Evolutionary conservation across 2,329 filamentous ascomycete species (phyloP).

Genomic region (Cadophora malorum): DNA sequence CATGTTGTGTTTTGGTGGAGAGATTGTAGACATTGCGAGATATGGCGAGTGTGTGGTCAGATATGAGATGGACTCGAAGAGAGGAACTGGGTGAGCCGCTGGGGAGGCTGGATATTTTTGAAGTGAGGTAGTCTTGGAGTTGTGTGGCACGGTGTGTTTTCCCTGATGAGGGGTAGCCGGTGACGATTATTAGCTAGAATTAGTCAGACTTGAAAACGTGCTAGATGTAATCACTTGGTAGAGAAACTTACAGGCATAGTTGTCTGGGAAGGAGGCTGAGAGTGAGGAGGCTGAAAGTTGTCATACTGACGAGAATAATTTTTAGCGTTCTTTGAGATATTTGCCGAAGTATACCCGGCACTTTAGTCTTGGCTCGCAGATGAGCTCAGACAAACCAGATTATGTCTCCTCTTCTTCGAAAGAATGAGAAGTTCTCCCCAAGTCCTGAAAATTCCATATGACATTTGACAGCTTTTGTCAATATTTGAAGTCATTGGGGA

Average conservation of each 20-base stretch:
- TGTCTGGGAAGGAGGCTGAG: conserved; percentile 7
- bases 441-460: too few relatives aligned
- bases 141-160: conserved; percentile 72
- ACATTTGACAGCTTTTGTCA: too few relatives aligned
- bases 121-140: conserved; percentile 69
- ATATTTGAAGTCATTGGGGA: too few relatives aligned
- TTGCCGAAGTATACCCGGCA: neutral
- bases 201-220: neutral
- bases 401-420: too few relatives aligned
- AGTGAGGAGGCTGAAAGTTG: neutral
- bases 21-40: conserved; percentile 75
- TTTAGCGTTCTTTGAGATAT: neutral
- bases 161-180: conserved; percentile 71
- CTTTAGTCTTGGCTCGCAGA: too few relatives aligned
- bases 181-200: conserved; percentile 69
- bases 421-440: too few relatives aligned
- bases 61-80: conserved; percentile 76
- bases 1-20: conserved; percentile 61
- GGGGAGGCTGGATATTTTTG: conserved; percentile 51
- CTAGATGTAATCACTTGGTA: neutral
- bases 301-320: neutral
- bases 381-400: too few relatives aligned
- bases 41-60: conserved; percentile 74
- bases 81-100: conserved; percentile 43
- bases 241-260: conserved; percentile 18